Evolutionary conservation across 495 filamentous ascomycete species (phyloP), one percentile per base, ranked within the genome.

Genomic region (Neurospora africana): DNA sequence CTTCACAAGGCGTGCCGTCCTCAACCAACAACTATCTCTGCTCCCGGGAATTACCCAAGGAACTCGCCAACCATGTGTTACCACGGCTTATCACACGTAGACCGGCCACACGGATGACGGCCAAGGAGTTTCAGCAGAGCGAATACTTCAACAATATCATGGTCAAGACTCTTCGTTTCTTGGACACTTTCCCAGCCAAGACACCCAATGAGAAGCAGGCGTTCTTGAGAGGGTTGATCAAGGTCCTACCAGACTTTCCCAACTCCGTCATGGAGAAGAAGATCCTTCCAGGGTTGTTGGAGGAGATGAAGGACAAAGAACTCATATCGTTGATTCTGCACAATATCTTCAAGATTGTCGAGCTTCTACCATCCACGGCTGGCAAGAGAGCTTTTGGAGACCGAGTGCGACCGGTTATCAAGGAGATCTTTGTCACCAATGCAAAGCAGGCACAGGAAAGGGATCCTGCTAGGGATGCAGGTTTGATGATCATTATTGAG

Each of bases 61-160:
- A 95, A 43, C 85, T 99, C 6, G 80, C 88, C 30, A 86, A 83
- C 15, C 86, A 89, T 47, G 90, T 98, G 0, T 83, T 99, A 23
- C 92, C 95, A 3, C 85, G 89, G 47, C 85, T 98, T 37, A 92
- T 98, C 72, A 94, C 95, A 0, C 86, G 96, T 70, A 85, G 93
- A 69, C 92, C 95, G 1, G 92, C 93, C 2, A 90, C 95, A 75
- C 87, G 95, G 37, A 88, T 97, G 84, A 95, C 89, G 70, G 96
- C 95, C 41, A 88, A 89, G 69, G 94, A 97, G 74, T 98, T 99
- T 73, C 95, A 99, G 78, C 89, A 97, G 78, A 94, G 92, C 72
- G 88, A 89, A 73, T 99, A 96, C 78, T 99, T 99, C 74, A 93
- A 98, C 79, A 98, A 98, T 78, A 93, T 97, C 69, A 85, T 99